Evolutionary conservation across 257 asterid species (phyloP).

Genomic region (Knoxia roxburghii): DNA sequence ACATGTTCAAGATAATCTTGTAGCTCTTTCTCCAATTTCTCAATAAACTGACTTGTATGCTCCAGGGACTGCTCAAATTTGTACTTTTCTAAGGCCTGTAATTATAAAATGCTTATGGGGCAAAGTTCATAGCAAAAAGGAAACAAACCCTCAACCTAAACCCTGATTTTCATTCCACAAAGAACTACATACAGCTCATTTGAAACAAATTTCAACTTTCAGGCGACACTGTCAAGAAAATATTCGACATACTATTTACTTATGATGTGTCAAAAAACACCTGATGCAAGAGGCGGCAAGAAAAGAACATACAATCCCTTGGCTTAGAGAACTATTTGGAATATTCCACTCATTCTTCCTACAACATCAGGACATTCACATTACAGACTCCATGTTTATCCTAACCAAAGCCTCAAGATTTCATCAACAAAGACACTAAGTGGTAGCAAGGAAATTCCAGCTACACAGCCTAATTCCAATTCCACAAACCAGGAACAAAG

Average conservation of each 20-base stretch:
- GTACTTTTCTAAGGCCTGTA: conserved; percentile 85
- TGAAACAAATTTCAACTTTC: too few species aligned
- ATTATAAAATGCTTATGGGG: background rate
- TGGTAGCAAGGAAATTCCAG: background rate
- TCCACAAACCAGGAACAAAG: too few species aligned
- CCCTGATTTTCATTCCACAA: background rate
- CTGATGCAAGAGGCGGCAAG: too few species aligned
- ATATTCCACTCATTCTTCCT: background rate
- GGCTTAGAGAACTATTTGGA: background rate
- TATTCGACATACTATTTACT: too few species aligned
- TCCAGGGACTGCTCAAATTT: conserved; percentile 74
- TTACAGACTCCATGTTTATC: background rate
- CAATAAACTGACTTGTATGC: conserved; percentile 86
- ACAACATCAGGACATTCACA: background rate
- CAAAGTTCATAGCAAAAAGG: background rate
- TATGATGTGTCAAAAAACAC: too few species aligned
- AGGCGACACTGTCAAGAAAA: too few species aligned
- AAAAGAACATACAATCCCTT: background rate
- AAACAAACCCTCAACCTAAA: background rate
- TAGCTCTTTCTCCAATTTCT: conserved; percentile 82
- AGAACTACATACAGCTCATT: background rate
- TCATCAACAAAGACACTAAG: background rate
- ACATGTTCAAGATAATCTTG: conserved; percentile 65
- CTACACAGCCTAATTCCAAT: background rate
- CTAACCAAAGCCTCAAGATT: background rate